Conservation (phyloP, 1,139 yeast genomes). For the Suhomyces guaymorum region DNA sequence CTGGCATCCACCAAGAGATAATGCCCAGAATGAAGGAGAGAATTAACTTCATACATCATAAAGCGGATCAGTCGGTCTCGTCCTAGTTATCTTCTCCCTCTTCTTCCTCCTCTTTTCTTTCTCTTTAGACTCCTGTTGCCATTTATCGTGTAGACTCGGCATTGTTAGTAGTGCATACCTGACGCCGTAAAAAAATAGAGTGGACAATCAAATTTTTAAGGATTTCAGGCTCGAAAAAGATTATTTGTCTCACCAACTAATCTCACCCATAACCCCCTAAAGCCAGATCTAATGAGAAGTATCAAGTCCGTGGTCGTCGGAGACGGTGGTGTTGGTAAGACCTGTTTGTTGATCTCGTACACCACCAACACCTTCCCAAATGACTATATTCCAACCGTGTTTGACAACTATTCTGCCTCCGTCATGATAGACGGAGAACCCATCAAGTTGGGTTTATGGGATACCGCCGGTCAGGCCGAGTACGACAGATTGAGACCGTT, state of each 20-base stretch:
- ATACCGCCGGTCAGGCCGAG: slow-evolving; percentile 97
- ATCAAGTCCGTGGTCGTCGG: slow-evolving; percentile 96
- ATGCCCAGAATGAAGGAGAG: no score
- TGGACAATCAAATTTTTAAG: slow-evolving; percentile 3
- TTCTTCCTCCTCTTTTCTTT: no score
- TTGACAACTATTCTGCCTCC: slow-evolving; percentile 57
- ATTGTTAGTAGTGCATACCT: slow-evolving; percentile 5
- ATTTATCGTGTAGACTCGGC: neutral
- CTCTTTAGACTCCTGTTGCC: neutral
- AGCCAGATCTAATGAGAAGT: slow-evolving; percentile 68
- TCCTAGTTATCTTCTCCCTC: no score
- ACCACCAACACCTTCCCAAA: slow-evolving; percentile 87
- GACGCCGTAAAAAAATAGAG: slow-evolving; percentile 4
- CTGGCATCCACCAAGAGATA: no score
- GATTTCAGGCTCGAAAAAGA: slow-evolving; percentile 4
- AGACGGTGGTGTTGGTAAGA: slow-evolving; percentile 96
- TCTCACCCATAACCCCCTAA: no score
- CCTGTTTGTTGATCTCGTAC: slow-evolving; percentile 85
- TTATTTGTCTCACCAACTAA: no score
- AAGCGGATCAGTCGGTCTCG: no score
- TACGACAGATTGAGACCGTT: slow-evolving; percentile 89
- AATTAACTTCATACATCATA: no score
- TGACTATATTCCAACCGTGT: slow-evolving; percentile 84
- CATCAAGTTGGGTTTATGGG: slow-evolving; percentile 87
- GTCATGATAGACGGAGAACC: slow-evolving; percentile 82